Base-by-base conservation (phyloP, 495 filamentous ascomycete genomes). In the Physcia stellaris region DNA sequence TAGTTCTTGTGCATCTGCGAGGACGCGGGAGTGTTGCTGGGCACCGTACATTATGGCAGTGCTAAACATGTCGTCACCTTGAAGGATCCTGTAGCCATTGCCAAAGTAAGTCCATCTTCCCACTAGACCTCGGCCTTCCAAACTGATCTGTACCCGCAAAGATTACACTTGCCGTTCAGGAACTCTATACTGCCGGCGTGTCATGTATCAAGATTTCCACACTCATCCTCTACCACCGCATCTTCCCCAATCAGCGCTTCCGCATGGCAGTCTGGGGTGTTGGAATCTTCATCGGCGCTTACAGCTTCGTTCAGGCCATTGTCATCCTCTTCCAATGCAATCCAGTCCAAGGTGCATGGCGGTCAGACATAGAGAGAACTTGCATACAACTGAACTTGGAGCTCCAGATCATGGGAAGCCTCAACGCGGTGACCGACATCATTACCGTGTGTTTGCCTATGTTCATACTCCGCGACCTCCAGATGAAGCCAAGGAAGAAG, bases 201-300 rank as follows among this genome's bases (percentile, higher is more conserved):
- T 42, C 54, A 2, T 53, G 60, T 10, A 57, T 54, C 37, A 62
- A 66, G 23, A 50, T 65, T 27, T 63, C 63, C 1, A 56, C 59
- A 27, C 52, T 61, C 17, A 35, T 54, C n/a, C 55, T 61, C 29
- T 64, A 60, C 43, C 45, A 51, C 10, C 54, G 59, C 13, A 51
- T 64, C 37, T 58, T 63, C 35, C 51, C 48, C 9, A 39, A 47
- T 13, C 26, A 6, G 0, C 37, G 40, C 11, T 52, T 50, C 31
- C 50, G 50, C 24, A 35, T 38, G 13, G 32, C 48, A 28, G 46
- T 51, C 21, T 60, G 52, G 47, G 24, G 31, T 15, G 29, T 62
- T 9, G 46, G 50, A 6, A 45, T 21, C n/a, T 39, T 57, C 33
- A 45, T 51, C 4, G 29, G 50, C 4, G 47, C 46, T 38, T 64